Evolutionary conservation across 371 early-diverging fungal species (phyloP), one percentile per base, ranked within the genome.

Genomic region (Mucor circinelloides): DNA sequence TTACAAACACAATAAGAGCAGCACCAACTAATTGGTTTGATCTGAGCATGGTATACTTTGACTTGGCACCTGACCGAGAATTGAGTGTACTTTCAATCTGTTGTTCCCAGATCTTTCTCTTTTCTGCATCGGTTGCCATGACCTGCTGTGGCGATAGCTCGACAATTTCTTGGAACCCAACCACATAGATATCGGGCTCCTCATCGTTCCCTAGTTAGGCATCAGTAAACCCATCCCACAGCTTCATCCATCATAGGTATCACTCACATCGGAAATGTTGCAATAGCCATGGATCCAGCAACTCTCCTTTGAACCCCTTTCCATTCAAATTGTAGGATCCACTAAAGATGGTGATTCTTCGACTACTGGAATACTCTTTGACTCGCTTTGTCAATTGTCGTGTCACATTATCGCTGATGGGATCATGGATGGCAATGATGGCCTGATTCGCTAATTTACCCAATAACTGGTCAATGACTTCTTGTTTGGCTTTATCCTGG

Each of bases 311-410:
- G 19, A 90, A 93, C 0, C 80, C 40, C 40, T 85, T 85, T 32
- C 99, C 97, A 68, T 97, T 95, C 48, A 97, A 75, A 69, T 98
- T 98, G 78, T 92, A 97, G 3, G 96, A 93, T n/a, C 96, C 94
- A 28, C 90, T 75, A 67, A 89, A 87, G 23, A 95, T 81, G n/a
- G 79, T 81, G 15, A 93, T 83, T 27, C 80, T 79, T 1, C 80
- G 74, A 34, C 67, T 79, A 8, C 82, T 74, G 10, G 85, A 85
- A 66, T 85, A 90, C 27, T 90, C 89, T 50, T 83, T 75, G 6
- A 77, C 17, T 54, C 87, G 79, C 25, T 64, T 84, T 46, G 68
- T 74, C 76, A 90, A 75, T 38, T 86, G 81, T 2, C 80, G 73
- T 4, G 79, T 75, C 3, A 90, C 85, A 0, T 83, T 75, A 32